A percentile compares a stretch with the other conserved stretches of the same genome.
These are phyloP conservation scores for Torulaspora globosa DNA, from an alignment of 1,139 yeast species.

Conservation along the genomic window DNA sequence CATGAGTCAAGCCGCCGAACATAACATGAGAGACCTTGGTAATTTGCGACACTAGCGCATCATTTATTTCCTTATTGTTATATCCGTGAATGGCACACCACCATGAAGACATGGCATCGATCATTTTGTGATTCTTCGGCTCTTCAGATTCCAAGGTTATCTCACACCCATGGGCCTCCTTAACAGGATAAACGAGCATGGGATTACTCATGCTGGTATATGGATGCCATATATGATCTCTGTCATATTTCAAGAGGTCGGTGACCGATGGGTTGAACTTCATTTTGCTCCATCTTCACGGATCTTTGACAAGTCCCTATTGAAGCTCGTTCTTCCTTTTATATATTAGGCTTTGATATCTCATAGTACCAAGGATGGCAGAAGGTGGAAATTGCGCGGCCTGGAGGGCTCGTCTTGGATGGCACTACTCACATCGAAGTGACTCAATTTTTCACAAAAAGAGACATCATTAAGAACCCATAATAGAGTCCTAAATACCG, in stretches of 20 bases:
- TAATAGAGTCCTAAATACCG: no score
- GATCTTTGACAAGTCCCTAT: not conserved
- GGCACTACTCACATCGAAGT: not conserved
- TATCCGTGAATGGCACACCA: conserved; percentile 40
- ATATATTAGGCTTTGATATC: not conserved
- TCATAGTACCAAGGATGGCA: not conserved
- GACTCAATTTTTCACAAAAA: not conserved
- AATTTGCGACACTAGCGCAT: conserved; percentile 31
- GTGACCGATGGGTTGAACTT: conserved; percentile 6
- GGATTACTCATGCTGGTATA: conserved; percentile 36
- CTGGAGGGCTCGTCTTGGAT: no score
- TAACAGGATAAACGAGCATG: conserved; percentile 33
- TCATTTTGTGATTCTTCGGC: conserved; percentile 16
- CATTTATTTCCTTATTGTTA: conserved; percentile 33
- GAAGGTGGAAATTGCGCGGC: not conserved
- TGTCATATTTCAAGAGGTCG: conserved; percentile 27
- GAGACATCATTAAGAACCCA: no score
- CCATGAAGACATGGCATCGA: conserved; percentile 40
- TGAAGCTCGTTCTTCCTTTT: not conserved
- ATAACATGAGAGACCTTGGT: conserved; percentile 35
- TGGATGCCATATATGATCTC: conserved; percentile 38
- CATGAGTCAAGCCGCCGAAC: conserved; percentile 39
- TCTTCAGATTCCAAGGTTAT: conserved; percentile 22
- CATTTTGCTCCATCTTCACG: not conserved
- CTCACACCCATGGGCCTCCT: conserved; percentile 30